Base-by-base conservation (phyloP, 495 filamentous ascomycete genomes). In the Penicillium lagena region DNA sequence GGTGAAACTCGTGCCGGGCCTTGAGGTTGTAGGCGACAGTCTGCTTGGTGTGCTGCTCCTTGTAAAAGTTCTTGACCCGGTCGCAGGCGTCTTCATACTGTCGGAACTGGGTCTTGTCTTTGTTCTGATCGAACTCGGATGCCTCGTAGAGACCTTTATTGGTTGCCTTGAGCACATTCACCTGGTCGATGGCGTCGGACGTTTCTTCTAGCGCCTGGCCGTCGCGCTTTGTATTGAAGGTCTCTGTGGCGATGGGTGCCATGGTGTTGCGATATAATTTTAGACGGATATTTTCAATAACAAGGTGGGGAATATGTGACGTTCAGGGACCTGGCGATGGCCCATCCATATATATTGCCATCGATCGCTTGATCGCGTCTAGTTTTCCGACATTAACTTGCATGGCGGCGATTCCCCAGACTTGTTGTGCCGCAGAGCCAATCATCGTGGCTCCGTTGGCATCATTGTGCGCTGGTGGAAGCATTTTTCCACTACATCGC, bases 21-120 rank as follows among this genome's bases (percentile, higher is more conserved):
- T 82, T 78, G 12, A 90, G 75, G 68, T 90, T 90, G 76, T 89
- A 88, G 11, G 85, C 85, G 0, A 90, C 83, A 0, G 86, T 93
- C 56, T 93, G 87, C 69, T 87, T 88, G 61, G 76, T 76, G 66
- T 93, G 87, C 53, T 90, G 87, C 60, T 90, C 86, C 29, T 72
- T 71, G 73, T 93, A 93, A 69, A 93, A 93, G 71, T 72, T 73
- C 66, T 86, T 85, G 55, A 93, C 86, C 17, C 86, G 76, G 65
- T 86, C 81, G 63, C 83, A 88, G 47, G 87, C 85, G 17, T 80
- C 76, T 40, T 83, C 78, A 68, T 89, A 93, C 55, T 87, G 83
- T 22, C 85, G 77, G 69, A 95, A 95, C 48, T 81, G 67, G 9
- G 81, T 75, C 64, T 91, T 91, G 74, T 93, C 86, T 53, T 91